Percentiles rank a stretch among this genome's conserved stretches.
These are phyloP conservation scores for Bromus sterilis DNA, from an alignment of 176 grass and related monocot species.

Conservation along the genomic window DNA sequence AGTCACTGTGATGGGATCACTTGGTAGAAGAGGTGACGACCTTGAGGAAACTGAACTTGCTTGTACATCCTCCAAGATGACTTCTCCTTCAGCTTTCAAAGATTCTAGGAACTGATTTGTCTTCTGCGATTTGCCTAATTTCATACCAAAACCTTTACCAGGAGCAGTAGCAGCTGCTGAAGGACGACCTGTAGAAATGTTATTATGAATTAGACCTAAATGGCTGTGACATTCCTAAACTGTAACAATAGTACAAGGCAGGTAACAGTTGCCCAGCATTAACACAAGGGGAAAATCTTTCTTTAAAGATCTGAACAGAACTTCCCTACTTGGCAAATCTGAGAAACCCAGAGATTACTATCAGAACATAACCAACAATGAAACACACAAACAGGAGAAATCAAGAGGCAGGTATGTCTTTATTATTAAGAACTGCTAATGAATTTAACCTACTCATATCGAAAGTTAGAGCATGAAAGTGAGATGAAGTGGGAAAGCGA, in stretches of 20 bases:
- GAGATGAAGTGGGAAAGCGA: neutral
- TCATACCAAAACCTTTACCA: constrained; percentile 81
- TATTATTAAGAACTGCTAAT: neutral
- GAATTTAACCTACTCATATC: neutral
- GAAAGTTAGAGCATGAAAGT: neutral
- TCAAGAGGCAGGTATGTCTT: neutral
- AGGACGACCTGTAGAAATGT: constrained; percentile 36
- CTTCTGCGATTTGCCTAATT: constrained; percentile 71
- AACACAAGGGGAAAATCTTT: neutral
- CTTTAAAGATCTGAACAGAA: constrained; percentile 8
- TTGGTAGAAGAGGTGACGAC: constrained; percentile 35
- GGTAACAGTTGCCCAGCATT: neutral
- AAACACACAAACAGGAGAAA: neutral
- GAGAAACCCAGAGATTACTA: neutral
- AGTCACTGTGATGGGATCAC: constrained; percentile 70
- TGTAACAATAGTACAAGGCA: constrained; percentile 1
- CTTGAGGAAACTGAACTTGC: constrained; percentile 33
- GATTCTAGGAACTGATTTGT: constrained; percentile 87
- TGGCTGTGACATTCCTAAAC: neutral
- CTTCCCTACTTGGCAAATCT: neutral
- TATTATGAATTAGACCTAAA: constrained; percentile 6
- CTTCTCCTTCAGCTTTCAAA: constrained; percentile 86
- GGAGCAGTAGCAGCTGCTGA: constrained; percentile 52
- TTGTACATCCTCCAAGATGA: constrained; percentile 81
- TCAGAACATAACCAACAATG: neutral